Evolutionary conservation across 371 early-diverging fungal species (phyloP).

Genomic region (Saksenaea oblongispora): DNA sequence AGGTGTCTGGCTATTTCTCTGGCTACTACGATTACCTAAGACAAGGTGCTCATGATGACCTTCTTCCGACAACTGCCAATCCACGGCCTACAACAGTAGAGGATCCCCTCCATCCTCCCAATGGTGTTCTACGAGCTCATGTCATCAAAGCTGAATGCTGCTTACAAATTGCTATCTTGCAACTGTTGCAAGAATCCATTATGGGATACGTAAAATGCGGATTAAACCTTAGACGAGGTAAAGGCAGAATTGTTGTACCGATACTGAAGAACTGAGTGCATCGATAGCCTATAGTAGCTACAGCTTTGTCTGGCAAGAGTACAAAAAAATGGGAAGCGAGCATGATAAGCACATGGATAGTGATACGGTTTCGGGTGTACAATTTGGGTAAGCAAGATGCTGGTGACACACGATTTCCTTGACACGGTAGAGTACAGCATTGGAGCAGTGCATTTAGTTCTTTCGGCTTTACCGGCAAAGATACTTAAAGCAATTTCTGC

Average conservation of each 20-base stretch:
- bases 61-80: conserved; percentile 5
- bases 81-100: conserved; percentile 1
- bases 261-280: neutral
- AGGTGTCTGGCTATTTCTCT: conserved; percentile 29
- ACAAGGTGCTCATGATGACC: conserved; percentile 3
- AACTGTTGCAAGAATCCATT: conserved; percentile 59
- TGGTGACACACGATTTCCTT: conserved; percentile 7
- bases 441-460: conserved; percentile 59
- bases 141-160: conserved; percentile 63
- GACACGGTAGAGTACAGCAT: conserved; percentile 30
- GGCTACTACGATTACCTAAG: conserved; percentile 30
- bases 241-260: neutral
- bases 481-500: conserved; percentile 49
- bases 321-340: conserved; percentile 41
- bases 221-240: conserved; percentile 40
- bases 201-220: conserved; percentile 66
- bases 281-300: conserved; percentile 42
- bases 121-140: conserved; percentile 59
- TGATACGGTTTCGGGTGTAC: conserved; percentile 51
- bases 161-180: conserved; percentile 56
- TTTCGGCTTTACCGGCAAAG: conserved; percentile 60
- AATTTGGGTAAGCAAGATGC: conserved; percentile 40
- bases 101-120: conserved; percentile 39
- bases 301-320: conserved; percentile 49
- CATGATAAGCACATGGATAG: conserved; percentile 42